Evolutionary conservation across 2,329 filamentous ascomycete genomes (phyloP).

Genomic region (Fusarium humuli): DNA sequence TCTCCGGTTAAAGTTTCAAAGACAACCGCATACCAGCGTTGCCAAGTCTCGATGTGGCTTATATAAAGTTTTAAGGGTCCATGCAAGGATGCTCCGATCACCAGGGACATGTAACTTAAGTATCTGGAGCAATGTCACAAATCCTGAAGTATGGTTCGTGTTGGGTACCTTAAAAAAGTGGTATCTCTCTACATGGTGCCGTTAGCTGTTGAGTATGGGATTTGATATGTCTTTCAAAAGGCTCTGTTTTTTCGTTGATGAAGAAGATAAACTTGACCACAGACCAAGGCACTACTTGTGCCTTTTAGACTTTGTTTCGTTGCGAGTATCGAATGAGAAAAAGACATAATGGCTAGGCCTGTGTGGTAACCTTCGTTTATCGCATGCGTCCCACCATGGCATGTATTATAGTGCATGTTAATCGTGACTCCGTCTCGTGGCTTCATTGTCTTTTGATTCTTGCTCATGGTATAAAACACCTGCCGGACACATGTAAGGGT

Average conservation of each 20-base stretch:
- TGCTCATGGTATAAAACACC: slow-evolving; percentile 18
- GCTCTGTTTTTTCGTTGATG: neutral
- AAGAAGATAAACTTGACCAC: neutral
- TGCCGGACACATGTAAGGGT: neutral
- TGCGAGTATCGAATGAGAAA: neutral
- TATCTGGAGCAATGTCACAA: neutral
- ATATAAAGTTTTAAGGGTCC: slow-evolving; percentile 16
- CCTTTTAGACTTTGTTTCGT: neutral
- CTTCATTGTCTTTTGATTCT: slow-evolving; percentile 40
- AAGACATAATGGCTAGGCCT: neutral
- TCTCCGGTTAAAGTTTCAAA: neutral
- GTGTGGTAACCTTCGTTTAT: neutral
- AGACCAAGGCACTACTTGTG: neutral
- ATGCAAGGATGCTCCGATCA: neutral
- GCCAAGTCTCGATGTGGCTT: slow-evolving; percentile 5
- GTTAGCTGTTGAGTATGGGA: neutral
- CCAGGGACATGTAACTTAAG: neutral
- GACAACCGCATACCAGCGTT: neutral
- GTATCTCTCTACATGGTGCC: neutral
- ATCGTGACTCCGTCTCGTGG: neutral
- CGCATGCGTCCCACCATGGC: neutral
- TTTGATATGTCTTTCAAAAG: neutral
- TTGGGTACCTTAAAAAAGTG: neutral
- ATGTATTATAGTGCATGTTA: neutral
- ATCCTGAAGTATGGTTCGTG: neutral